phyloP scores from a whole-genome alignment of 148 eudicot genomes.

The Chenopodium berlandieri region DNA sequence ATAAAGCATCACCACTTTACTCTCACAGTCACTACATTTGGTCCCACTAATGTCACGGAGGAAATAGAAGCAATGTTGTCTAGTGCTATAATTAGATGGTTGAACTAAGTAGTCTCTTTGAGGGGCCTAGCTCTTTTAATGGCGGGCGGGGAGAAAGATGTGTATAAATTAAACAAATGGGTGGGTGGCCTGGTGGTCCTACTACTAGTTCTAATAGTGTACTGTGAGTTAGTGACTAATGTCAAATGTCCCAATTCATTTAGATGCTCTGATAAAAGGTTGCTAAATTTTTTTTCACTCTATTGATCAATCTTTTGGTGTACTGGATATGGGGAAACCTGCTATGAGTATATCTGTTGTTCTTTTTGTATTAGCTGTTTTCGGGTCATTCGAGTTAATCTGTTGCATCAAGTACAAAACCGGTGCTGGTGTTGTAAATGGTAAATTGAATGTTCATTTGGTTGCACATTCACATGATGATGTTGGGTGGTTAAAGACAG shows the following conservation, averaged over 20 bases:
- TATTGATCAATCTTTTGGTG: background rate
- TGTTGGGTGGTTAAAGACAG: slow-evolving; percentile 96
- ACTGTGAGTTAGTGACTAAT: background rate
- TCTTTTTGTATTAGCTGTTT: slow-evolving; percentile 26
- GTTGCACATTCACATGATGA: slow-evolving; percentile 96
- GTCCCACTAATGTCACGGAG: no score
- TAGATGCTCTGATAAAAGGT: background rate
- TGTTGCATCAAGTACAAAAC: slow-evolving; percentile 50
- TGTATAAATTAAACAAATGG: background rate
- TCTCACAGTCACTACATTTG: no score
- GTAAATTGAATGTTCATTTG: slow-evolving; percentile 89
- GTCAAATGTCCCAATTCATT: background rate
- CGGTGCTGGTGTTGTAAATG: slow-evolving; percentile 50
- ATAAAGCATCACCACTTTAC: no score
- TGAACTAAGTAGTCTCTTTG: background rate
- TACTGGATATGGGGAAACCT: slow-evolving; percentile 19
- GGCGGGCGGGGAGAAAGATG: background rate
- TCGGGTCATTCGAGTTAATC: slow-evolving; percentile 30
- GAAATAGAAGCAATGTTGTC: background rate
- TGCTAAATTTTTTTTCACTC: background rate
- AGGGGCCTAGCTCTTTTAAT: background rate
- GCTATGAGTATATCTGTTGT: slow-evolving; percentile 19
- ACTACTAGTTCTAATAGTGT: background rate
- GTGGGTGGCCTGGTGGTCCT: no score
- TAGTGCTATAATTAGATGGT: background rate